These are phyloP conservation scores for Ensete ventricosum DNA, from an alignment of 176 grass and related monocot species.

Conservation along the genomic window DNA sequence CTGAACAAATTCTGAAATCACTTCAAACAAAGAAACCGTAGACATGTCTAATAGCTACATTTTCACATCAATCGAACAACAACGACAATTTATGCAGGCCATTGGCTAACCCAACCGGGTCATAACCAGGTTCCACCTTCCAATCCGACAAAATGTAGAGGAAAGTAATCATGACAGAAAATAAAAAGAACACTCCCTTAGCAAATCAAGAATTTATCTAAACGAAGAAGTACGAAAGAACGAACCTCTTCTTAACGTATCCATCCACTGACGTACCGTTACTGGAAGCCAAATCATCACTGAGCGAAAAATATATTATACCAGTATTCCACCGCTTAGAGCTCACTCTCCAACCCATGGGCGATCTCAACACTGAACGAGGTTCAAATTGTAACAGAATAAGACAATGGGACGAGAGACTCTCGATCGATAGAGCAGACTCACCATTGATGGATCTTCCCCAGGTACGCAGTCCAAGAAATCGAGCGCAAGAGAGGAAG, in stretches of 20 bases:
- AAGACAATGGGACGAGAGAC: not conserved
- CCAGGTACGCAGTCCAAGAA: not conserved
- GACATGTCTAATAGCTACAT: not conserved
- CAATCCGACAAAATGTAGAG: not conserved
- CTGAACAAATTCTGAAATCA: not conserved
- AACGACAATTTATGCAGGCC: not conserved
- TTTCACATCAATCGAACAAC: not conserved
- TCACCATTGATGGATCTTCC: not conserved
- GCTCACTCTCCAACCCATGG: not conserved
- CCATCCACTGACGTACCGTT: conserved; percentile 30
- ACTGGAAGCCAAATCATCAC: conserved; percentile 24
- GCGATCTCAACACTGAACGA: not conserved
- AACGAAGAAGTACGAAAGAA: not conserved
- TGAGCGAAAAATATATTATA: conserved; percentile 21
- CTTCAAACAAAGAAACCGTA: not conserved
- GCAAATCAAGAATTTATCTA: not conserved
- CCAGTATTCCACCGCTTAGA: conserved; percentile 9
- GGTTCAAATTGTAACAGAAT: not conserved
- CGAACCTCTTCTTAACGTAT: conserved; percentile 58
- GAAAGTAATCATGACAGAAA: not conserved
- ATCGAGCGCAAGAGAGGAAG: not conserved
- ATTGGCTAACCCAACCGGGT: not conserved
- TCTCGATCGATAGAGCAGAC: not conserved
- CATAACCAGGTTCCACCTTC: not conserved
- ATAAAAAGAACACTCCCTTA: not conserved